Conservation (phyloP, 2,329 filamentous ascomycete genomes). For the Phialophora tarda region DNA sequence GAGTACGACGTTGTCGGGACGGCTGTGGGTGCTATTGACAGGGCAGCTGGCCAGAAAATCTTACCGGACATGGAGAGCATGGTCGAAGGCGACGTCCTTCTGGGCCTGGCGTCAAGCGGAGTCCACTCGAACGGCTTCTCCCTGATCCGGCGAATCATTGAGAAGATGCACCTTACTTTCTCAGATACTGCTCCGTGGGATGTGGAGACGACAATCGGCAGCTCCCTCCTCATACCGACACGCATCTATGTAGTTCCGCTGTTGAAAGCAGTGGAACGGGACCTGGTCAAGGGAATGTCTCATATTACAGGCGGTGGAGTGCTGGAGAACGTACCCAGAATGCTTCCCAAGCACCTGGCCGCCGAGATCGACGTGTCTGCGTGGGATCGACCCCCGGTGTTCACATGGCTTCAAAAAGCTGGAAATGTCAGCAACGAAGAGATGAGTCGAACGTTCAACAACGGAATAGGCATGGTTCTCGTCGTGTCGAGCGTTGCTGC, state of each 20-base stretch:
- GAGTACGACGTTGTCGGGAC: constrained; percentile 94
- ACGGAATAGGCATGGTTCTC: constrained; percentile 90
- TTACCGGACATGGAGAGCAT: constrained; percentile 79
- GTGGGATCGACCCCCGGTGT: constrained; percentile 79
- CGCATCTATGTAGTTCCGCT: constrained; percentile 89
- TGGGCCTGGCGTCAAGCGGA: constrained; percentile 84
- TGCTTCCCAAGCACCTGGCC: constrained; percentile 78
- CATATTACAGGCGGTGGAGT: constrained; percentile 97
- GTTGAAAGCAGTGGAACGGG: constrained; percentile 66
- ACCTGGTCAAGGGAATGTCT: constrained; percentile 84
- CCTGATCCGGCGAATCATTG: constrained; percentile 87
- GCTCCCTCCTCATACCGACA: constrained; percentile 83
- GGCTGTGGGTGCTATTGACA: constrained; percentile 79
- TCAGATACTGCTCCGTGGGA: constrained; percentile 79
- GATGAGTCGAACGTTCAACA: constrained; percentile 94
- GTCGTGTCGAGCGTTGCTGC: constrained; percentile 73
- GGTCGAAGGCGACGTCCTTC: constrained; percentile 79
- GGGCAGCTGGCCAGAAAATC: constrained; percentile 60
- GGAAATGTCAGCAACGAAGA: constrained; percentile 71
- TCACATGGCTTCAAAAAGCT: constrained; percentile 80
- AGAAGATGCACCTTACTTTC: constrained; percentile 73
- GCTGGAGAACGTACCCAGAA: constrained; percentile 90
- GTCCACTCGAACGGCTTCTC: constrained; percentile 98
- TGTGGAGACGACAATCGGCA: constrained; percentile 62
- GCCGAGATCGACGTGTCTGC: constrained; percentile 78